These are phyloP conservation scores for Trametes sp. DNA, from an alignment of 1,284 basidiomycete genomes.

Conservation along the genomic window DNA sequence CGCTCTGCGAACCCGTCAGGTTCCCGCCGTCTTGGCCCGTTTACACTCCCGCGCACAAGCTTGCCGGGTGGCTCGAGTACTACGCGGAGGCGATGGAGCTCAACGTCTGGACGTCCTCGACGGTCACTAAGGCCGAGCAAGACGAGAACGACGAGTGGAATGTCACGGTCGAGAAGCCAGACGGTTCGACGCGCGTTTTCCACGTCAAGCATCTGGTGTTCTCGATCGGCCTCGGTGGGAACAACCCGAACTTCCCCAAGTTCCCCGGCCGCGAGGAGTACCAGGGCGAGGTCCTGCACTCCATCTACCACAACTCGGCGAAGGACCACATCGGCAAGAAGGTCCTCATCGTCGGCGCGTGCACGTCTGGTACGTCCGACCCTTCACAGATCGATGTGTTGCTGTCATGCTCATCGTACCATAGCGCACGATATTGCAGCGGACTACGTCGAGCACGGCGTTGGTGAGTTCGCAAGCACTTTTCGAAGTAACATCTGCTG, in stretches of 20 bases:
- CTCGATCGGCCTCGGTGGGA: slow-evolving; percentile 66
- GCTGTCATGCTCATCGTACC: not conserved
- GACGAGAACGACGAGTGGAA: slow-evolving; percentile 61
- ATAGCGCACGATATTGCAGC: slow-evolving; percentile 52
- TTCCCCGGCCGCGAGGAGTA: slow-evolving; percentile 56
- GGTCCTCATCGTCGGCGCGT: slow-evolving; percentile 58
- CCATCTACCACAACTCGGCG: slow-evolving; percentile 48
- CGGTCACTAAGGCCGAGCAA: slow-evolving; percentile 51
- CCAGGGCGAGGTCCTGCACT: slow-evolving; percentile 53
- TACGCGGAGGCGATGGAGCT: slow-evolving; percentile 72
- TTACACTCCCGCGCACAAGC: slow-evolving; percentile 64
- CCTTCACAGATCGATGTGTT: not conserved
- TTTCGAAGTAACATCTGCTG: not conserved
- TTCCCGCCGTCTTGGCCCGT: slow-evolving; percentile 72
- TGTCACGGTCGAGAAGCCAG: slow-evolving; percentile 54
- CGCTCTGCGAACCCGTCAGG: slow-evolving; percentile 37
- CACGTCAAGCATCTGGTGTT: slow-evolving; percentile 66
- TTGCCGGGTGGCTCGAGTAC: slow-evolving; percentile 73
- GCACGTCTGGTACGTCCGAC: slow-evolving; percentile 50
- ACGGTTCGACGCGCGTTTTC: slow-evolving; percentile 54
- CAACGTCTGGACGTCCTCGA: slow-evolving; percentile 69
- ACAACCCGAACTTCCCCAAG: slow-evolving; percentile 54
- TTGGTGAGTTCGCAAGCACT: slow-evolving; percentile 41
- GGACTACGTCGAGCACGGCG: slow-evolving; percentile 54
- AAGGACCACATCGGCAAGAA: slow-evolving; percentile 52